Base-by-base conservation (phyloP, 176 grass and related monocot genomes). In the Eragrostis nindensis region DNA sequence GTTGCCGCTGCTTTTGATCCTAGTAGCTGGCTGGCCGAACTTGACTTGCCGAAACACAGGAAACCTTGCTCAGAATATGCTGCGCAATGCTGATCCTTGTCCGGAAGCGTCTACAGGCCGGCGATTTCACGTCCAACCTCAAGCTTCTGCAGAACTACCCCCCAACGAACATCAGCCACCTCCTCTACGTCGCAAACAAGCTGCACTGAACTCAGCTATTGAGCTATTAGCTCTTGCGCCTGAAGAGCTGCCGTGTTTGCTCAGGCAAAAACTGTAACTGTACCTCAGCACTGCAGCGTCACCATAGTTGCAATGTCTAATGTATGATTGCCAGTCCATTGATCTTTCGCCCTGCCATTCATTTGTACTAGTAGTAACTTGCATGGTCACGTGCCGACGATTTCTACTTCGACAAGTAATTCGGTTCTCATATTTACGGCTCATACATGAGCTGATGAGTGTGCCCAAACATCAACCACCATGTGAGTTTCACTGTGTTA, bases 51-150 rank as follows among this genome's bases (percentile, higher is more conserved):
- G 50, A 36, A 22, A 44, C 82, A 64, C 87, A 98, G 92, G 87
- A 92, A 83, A 94, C 95, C 68, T 77, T 98, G 85, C 92, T 98
- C 38, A 89, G 95, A 97, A 90, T 92, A 86, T 97, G 95, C 76
- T 94, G 94, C 38, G 91, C 85, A 24, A 97, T 97, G 91, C 72
- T 94, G 89, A 97, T 97, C 76, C 91, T 94, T 32, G 87, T 89
- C 79, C 89, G 91, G 50, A 97, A 84, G 77, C 89, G 89, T 40
- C 87, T 97, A 18, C 62, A 94, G 80, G 85, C 82, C 1, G 89
- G 91, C 2, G 94, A 97, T 66, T 94, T 94, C 86, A 88, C 87
- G 14, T 82, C 89, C 60, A 92, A 83, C 83, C 83, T 97, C 42
- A 92, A 94, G 79, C 87, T 97, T 19, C 84, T 94, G 50, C 95